These are phyloP conservation scores for Phytophthora crassamura DNA, from an alignment of 352 stramenopile species.

Conservation along the genomic window DNA sequence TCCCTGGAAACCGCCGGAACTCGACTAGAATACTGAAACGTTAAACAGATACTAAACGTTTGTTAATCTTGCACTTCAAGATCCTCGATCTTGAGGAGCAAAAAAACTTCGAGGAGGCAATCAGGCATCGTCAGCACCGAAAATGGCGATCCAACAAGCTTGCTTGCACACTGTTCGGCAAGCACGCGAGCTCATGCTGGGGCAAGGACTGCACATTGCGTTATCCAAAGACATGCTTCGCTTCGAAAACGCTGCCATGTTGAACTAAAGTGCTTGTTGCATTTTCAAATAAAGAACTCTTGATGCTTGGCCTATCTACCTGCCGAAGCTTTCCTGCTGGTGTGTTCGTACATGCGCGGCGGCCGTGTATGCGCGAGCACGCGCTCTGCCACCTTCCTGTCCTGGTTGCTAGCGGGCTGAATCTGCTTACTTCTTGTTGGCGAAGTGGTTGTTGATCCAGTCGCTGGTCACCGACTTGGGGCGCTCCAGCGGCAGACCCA, in stretches of 20 bases:
- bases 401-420: constrained; percentile 17
- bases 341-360: constrained; percentile 22
- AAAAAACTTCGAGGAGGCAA: constrained; percentile 8
- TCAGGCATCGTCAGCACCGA: too few species aligned
- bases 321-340: constrained; percentile 23
- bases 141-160: neutral
- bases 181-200: too few species aligned
- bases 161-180: constrained; percentile 3
- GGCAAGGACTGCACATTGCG: neutral
- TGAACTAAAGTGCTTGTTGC: constrained; percentile 32
- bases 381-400: constrained; percentile 3
- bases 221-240: neutral
- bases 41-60: neutral
- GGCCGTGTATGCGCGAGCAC: neutral
- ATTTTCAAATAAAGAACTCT: constrained; percentile 52
- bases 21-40: constrained; percentile 8
- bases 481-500: constrained; percentile 97
- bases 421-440: constrained; percentile 75
- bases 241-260: constrained; percentile 1
- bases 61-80: constrained; percentile 7
- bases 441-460: constrained; percentile 97
- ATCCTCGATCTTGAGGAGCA: constrained; percentile 1
- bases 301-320: constrained; percentile 34
- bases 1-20: constrained; percentile 1
- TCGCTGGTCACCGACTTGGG: constrained; percentile 99